Evolutionary conservation across 129 eudicot genomes (phyloP).

Genomic region (Heracleum sosnowskyi): DNA sequence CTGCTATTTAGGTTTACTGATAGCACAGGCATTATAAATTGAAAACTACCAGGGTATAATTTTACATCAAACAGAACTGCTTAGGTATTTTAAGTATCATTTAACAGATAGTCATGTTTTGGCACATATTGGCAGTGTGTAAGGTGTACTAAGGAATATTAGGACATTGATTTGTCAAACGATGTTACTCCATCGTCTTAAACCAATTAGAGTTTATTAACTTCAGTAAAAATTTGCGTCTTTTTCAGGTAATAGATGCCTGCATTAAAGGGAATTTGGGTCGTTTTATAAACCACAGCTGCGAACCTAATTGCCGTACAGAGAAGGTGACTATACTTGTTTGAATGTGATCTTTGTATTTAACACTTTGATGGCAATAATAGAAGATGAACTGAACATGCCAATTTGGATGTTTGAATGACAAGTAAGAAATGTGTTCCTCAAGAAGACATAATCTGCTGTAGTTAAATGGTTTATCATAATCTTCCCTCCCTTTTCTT

Average conservation of each 20-base stretch:
- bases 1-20: not conserved
- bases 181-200: not conserved
- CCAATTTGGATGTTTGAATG: not conserved
- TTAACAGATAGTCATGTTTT: not conserved
- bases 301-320: slow-evolving; percentile 95
- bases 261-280: slow-evolving; percentile 96
- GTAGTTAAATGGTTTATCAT: not conserved
- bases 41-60: not conserved
- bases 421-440: not conserved
- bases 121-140: not conserved
- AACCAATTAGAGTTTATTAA: not conserved
- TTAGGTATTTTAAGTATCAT: not conserved
- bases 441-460: not conserved
- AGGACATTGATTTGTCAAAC: slow-evolving; percentile 2
- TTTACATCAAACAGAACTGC: not conserved
- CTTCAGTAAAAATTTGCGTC: not conserved
- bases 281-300: slow-evolving; percentile 92
- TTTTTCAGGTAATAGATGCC: slow-evolving; percentile 90
- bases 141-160: not conserved
- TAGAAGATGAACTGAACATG: not conserved
- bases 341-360: slow-evolving; percentile 3
- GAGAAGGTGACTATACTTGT: slow-evolving; percentile 59
- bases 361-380: not conserved
- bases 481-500: not conserved
- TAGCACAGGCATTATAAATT: not conserved